Base-by-base conservation (phyloP, 148 eudicot genomes). In the Agrostemma githago region DNA sequence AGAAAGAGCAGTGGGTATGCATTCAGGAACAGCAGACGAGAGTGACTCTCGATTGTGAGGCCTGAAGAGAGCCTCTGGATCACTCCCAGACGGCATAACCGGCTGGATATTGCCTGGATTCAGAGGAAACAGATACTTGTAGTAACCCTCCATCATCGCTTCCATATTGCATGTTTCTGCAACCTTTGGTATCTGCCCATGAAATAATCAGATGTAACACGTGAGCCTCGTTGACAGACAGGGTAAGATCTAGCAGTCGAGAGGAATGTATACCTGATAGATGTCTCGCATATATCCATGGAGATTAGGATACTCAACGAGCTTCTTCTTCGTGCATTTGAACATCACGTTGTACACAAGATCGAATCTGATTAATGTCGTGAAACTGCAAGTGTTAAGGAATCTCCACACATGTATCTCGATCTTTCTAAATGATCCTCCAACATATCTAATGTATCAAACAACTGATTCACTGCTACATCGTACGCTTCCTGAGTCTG, bases 401-500 rank as follows among this genome's bases (percentile, higher is more conserved):
- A 76, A 73, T 86, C 92, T 42, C 98, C 97, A 82, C 98, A 95
- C 43, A 95, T 79, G 78, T 89, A 95, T 71, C 96, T 85, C 1
- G 83, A 84, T 34, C 78, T 70, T 46, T 76, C 83, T 84, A 95
- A 86, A 77, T 95, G 97, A 79, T 85, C 86, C 73, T 95, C 92
- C 63, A 95, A 39, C 84, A 61, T 75, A 74, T 95, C 93, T 72
- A 95, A 72, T 43, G 97, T 82, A 64, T 73, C 76, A 77, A 95
- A 95, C 85, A 95, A 71, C 77, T 80, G 89, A 44, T 80, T 81
- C 26, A 85, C 98, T 6, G 93, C 96, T 1, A 77, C 60, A 58
- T 92, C 96, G 76, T 95, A 95, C 6, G 98, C 98, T 75, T 88
- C 90, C 76, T 95, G 98, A 80, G 96, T 95, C 78, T 95, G 97